phyloP scores from a whole-genome alignment of 192 early-diverging fungal genomes.

The Coemansia sp. region DNA sequence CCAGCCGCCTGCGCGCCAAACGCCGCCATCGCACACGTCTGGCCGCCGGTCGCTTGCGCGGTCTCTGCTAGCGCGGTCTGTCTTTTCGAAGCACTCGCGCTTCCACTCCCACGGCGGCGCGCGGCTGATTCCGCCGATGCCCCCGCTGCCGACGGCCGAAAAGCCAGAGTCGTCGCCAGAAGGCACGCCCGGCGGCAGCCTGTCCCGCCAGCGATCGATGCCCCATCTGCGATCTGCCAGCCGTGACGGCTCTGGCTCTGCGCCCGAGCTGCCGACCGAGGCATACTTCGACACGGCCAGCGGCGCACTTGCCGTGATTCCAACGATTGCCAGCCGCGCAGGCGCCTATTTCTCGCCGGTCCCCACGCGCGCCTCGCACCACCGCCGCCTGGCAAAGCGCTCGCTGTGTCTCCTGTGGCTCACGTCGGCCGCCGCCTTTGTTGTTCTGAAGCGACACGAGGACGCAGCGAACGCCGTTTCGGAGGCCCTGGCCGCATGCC shows the following conservation, averaged over 20 bases:
- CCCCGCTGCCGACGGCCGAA: conserved; percentile 4
- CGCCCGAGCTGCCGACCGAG: conserved; percentile 29
- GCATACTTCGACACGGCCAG: conserved; percentile 37
- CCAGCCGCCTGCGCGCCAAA: not conserved
- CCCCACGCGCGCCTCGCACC: conserved; percentile 26
- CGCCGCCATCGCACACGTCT: conserved; percentile 30
- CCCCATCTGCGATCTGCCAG: conserved; percentile 37
- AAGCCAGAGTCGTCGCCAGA: conserved; percentile 3
- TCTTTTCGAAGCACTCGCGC: conserved; percentile 29
- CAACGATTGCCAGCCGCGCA: conserved; percentile 2
- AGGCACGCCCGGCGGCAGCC: not conserved
- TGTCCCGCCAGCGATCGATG: conserved; percentile 51
- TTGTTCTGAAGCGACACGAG: conserved; percentile 29
- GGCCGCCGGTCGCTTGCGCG: conserved; percentile 42
- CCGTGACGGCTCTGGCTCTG: conserved; percentile 24
- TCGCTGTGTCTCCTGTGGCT: conserved; percentile 50
- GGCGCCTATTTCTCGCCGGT: conserved; percentile 44
- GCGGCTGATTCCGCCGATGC: conserved; percentile 16
- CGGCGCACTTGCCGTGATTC: not conserved
- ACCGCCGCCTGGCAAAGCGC: conserved; percentile 29
- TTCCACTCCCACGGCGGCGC: conserved; percentile 26
- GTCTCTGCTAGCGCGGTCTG: conserved; percentile 37
- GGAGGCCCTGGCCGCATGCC: conserved; percentile 46
- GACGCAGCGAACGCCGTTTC: conserved; percentile 34
- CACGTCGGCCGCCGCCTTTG: conserved; percentile 32